Evolutionary conservation across 2,329 filamentous ascomycete genomes (phyloP).

Genomic region (Helicocarpus griseus): DNA sequence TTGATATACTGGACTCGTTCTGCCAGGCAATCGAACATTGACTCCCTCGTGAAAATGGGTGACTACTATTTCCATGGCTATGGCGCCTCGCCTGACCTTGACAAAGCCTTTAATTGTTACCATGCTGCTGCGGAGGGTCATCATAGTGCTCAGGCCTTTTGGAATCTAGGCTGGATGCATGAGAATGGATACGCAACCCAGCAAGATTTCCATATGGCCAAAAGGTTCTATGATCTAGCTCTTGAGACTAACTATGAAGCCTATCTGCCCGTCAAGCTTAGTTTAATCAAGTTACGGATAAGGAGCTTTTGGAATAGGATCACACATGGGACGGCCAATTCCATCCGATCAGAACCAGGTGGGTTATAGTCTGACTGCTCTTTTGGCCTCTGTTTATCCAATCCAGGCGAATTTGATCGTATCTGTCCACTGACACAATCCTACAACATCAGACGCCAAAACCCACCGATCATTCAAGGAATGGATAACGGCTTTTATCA

Average conservation of each 20-base stretch:
- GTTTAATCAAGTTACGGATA: slow-evolving; percentile 71
- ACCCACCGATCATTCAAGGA: slow-evolving; percentile 71
- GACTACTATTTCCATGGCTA: slow-evolving; percentile 89
- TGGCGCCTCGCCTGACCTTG: slow-evolving; percentile 59
- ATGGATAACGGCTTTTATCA: slow-evolving; percentile 79
- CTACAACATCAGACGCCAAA: slow-evolving; percentile 44
- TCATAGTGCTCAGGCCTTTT: slow-evolving; percentile 87
- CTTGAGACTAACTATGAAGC: slow-evolving; percentile 86
- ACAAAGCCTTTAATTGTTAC: slow-evolving; percentile 90
- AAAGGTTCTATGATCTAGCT: slow-evolving; percentile 89
- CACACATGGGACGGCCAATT: slow-evolving; percentile 82
- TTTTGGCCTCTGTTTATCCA: background rate
- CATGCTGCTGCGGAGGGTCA: slow-evolving; percentile 83
- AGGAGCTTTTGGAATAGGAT: slow-evolving; percentile 92
- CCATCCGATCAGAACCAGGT: slow-evolving; percentile 83
- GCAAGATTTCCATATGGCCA: slow-evolving; percentile 95
- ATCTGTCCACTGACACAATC: slow-evolving; percentile 21
- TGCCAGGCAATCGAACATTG: slow-evolving; percentile 83
- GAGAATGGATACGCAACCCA: slow-evolving; percentile 88
- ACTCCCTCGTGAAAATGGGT: slow-evolving; percentile 94
- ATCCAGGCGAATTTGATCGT: background rate
- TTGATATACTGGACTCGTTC: slow-evolving; percentile 93
- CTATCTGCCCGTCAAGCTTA: slow-evolving; percentile 84
- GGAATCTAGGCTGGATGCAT: slow-evolving; percentile 99
- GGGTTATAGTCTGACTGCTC: slow-evolving; percentile 28